Evolutionary conservation across 352 stramenopile species (phyloP).

Genomic region (Pythium grandisporangium): DNA sequence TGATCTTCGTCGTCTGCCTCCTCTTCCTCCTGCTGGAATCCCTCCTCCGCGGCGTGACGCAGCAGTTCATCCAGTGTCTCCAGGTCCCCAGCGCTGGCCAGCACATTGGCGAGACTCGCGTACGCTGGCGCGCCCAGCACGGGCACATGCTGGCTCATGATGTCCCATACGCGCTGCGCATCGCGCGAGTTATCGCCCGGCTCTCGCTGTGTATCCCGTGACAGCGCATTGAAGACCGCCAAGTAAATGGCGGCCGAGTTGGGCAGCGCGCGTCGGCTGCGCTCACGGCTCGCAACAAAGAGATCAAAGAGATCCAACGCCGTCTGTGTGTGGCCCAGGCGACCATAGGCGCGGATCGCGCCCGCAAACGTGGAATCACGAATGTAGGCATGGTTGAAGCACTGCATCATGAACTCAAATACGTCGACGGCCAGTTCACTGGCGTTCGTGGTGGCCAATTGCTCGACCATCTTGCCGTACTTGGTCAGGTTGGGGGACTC

Average conservation of each 20-base stretch:
- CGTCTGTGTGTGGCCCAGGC: constrained; percentile 48
- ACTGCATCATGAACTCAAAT: constrained; percentile 47
- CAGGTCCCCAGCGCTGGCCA: constrained; percentile 66
- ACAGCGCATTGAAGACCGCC: constrained; percentile 77
- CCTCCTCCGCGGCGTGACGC: constrained; percentile 27
- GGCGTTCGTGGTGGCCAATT: constrained; percentile 49
- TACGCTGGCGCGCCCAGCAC: constrained; percentile 64
- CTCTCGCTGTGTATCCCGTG: constrained; percentile 47
- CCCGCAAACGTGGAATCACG: constrained; percentile 46
- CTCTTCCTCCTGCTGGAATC: not conserved
- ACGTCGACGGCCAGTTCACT: constrained; percentile 47
- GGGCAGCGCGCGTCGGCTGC: constrained; percentile 14
- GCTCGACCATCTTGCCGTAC: constrained; percentile 55
- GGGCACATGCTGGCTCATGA: constrained; percentile 60
- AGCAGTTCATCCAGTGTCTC: constrained; percentile 58
- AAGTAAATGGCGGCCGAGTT: constrained; percentile 55
- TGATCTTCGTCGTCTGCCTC: not conserved
- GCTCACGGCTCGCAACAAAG: constrained; percentile 39
- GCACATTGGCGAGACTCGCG: constrained; percentile 72
- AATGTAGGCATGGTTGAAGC: constrained; percentile 33
- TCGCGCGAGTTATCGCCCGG: constrained; percentile 59
- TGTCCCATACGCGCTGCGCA: constrained; percentile 62
- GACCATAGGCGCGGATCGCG: constrained; percentile 62
- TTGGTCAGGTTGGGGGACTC: constrained; percentile 26
- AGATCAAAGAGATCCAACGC: constrained; percentile 66